Conservation (phyloP, 108 stramenopile species). For the Fistulifera pelliculosa region DNA sequence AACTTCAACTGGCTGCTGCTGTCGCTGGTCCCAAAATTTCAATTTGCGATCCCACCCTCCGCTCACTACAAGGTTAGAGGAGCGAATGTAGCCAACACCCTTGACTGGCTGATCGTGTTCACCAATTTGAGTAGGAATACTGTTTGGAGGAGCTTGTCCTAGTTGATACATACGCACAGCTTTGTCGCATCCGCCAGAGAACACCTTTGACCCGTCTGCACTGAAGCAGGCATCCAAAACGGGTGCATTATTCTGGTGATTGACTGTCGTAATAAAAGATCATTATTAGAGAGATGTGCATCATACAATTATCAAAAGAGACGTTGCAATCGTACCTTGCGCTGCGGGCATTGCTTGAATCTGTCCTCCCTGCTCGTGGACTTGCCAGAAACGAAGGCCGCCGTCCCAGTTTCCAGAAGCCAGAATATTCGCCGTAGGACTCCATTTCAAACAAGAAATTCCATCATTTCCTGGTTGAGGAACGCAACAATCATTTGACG, state of each 20-base stretch:
- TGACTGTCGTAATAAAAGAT: slow-evolving; percentile 25
- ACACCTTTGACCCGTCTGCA: slow-evolving; percentile 67
- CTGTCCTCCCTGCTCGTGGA: slow-evolving; percentile 67
- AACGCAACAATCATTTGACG: slow-evolving; percentile 60
- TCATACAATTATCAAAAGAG: background rate
- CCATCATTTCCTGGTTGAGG: slow-evolving; percentile 68
- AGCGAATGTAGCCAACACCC: slow-evolving; percentile 50
- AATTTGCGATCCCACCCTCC: slow-evolving; percentile 66
- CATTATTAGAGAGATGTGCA: background rate
- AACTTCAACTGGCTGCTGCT: slow-evolving; percentile 61
- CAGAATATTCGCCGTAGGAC: slow-evolving; percentile 70
- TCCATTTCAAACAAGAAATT: slow-evolving; percentile 62
- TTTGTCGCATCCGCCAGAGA: slow-evolving; percentile 72
- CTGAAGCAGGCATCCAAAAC: slow-evolving; percentile 64
- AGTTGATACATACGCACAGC: slow-evolving; percentile 85
- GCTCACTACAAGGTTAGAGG: slow-evolving; percentile 66
- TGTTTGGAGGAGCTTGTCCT: slow-evolving; percentile 57
- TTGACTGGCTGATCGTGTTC: slow-evolving; percentile 77
- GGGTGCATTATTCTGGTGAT: slow-evolving; percentile 55
- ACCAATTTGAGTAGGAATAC: slow-evolving; percentile 64
- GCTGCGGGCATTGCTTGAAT: slow-evolving; percentile 64
- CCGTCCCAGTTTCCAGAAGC: slow-evolving; percentile 75
- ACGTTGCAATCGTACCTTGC: slow-evolving; percentile 24
- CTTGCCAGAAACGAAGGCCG: slow-evolving; percentile 84
- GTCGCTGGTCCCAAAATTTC: slow-evolving; percentile 87